Evolutionary conservation across 2,329 filamentous ascomycete genomes (phyloP).

Genomic region (Alternaria novae-zelandiae): DNA sequence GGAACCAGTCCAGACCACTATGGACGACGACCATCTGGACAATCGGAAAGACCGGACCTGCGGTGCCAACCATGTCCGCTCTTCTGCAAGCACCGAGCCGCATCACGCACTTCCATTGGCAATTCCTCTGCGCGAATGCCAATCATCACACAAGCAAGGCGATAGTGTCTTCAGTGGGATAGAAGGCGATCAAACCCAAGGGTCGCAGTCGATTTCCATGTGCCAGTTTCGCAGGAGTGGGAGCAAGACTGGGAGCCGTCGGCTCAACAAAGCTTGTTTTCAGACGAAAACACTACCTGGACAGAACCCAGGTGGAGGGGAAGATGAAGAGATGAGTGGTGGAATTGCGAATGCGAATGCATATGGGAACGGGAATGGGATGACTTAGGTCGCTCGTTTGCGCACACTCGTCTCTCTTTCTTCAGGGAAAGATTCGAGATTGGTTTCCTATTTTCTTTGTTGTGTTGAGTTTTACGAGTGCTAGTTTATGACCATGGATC

Average conservation of each 20-base stretch:
- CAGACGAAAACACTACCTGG: neutral
- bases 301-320: neutral
- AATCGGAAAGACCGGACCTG: neutral
- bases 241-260: neutral
- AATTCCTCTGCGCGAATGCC: slow-evolving; percentile 21
- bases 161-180: slow-evolving; percentile 20
- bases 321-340: neutral
- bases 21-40: neutral
- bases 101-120: neutral
- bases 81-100: neutral
- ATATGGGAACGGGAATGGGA: neutral
- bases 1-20: no score
- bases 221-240: neutral
- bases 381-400: neutral
- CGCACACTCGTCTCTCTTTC: neutral
- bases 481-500: neutral
- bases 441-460: neutral
- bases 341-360: neutral
- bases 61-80: neutral
- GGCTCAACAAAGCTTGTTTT: slow-evolving; percentile 7
- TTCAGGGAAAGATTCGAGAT: neutral
- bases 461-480: neutral
- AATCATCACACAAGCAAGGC: slow-evolving; percentile 33
- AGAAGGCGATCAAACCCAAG: slow-evolving; percentile 7
- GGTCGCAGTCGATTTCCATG: neutral